A percentile compares a stretch with the other conserved stretches of the same genome.
phyloP scores from a whole-genome alignment of 495 filamentous ascomycete genomes.

The Amniculicola lignicola region DNA sequence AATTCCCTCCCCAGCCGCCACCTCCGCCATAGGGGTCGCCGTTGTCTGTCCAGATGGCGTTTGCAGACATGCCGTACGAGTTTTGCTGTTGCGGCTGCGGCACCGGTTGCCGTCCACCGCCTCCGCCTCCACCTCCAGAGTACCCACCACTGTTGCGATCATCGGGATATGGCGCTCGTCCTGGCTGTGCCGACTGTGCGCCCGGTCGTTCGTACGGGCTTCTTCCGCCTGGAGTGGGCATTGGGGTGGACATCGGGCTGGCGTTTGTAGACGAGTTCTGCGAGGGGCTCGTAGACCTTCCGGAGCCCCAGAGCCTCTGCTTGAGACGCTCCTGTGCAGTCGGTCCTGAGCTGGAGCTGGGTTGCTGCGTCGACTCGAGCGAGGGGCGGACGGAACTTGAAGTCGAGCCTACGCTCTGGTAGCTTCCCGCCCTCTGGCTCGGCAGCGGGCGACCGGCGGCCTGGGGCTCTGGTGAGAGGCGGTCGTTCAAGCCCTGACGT shows the following conservation, averaged over 20 bases:
- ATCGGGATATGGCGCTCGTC: slow-evolving; percentile 31
- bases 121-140: slow-evolving; percentile 6
- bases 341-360: slow-evolving; percentile 45
- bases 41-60: slow-evolving; percentile 27
- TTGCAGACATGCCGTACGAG: slow-evolving; percentile 24
- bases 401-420: slow-evolving; percentile 53
- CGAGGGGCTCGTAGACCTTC: slow-evolving; percentile 31
- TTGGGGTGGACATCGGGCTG: slow-evolving; percentile 19
- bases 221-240: neutral
- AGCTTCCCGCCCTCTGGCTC: slow-evolving; percentile 69
- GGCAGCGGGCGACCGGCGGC: slow-evolving; percentile 59
- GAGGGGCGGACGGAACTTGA: slow-evolving; percentile 35
- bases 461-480: slow-evolving; percentile 38
- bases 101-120: too few species aligned
- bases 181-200: neutral
- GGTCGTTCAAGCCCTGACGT: slow-evolving; percentile 28
- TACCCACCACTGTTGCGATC: slow-evolving; percentile 30
- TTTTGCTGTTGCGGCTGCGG: too few species aligned
- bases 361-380: slow-evolving; percentile 37
- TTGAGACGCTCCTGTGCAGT: slow-evolving; percentile 67
- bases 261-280: slow-evolving; percentile 24
- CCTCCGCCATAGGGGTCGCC: slow-evolving; percentile 21
- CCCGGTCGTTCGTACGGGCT: slow-evolving; percentile 23
- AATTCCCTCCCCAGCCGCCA: too few species aligned
- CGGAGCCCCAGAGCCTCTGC: slow-evolving; percentile 59